These are phyloP conservation scores for Talaromyces wortmannii DNA, from an alignment of 495 filamentous ascomycete genomes.

Conservation along the genomic window DNA sequence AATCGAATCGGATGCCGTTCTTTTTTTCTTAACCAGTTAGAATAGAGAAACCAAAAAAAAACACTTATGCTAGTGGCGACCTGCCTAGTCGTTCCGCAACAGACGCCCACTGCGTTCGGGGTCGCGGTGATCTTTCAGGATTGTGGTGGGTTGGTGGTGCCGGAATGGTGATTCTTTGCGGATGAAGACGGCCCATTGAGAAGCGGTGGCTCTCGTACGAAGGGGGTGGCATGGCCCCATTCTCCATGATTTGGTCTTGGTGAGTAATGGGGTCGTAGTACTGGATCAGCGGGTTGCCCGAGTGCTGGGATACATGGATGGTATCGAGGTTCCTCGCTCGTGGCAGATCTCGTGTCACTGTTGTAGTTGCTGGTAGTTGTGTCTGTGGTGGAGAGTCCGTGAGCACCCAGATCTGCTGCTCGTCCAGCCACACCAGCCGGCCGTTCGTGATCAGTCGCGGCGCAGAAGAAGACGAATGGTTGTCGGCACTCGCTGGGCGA, in stretches of 20 bases:
- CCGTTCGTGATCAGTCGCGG: conserved; percentile 2
- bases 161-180: not conserved
- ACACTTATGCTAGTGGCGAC: not conserved
- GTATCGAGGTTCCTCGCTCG: not conserved
- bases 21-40: not conserved
- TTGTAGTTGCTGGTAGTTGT: too few species aligned
- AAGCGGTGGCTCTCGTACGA: conserved; percentile 1
- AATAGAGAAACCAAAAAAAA: not conserved
- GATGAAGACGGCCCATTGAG: not conserved
- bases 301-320: not conserved
- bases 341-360: not conserved
- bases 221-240: not conserved
- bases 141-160: not conserved
- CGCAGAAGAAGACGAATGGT: not conserved
- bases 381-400: not conserved
- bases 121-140: not conserved
- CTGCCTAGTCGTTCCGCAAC: conserved; percentile 11
- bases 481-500: conserved; percentile 1
- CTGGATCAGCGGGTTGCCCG: not conserved
- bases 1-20: not conserved
- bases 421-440: conserved; percentile 11
- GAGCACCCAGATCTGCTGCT: conserved; percentile 11
- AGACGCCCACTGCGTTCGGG: conserved; percentile 1
- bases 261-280: not conserved
- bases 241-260: not conserved